A percentile compares a stretch with the other conserved stretches of the same genome.
Conservation (phyloP, 139 green algal species). For the Tetradesmus obliquus region DNA sequence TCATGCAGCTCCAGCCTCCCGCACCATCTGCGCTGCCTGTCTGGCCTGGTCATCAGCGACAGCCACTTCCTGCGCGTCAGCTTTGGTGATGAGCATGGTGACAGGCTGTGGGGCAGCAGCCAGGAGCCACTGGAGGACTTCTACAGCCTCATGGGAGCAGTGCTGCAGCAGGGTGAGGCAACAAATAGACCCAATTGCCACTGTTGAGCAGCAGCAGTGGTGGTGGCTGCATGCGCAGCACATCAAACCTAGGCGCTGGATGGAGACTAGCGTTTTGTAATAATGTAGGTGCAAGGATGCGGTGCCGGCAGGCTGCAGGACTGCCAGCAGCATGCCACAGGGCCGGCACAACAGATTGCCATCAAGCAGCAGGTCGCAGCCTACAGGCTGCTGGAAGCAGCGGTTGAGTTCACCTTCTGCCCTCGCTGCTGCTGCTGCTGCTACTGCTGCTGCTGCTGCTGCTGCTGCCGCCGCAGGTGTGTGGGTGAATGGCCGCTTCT, state of each 20-base stretch:
- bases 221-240: too few species aligned
- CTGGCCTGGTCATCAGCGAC: slow-evolving; percentile 1
- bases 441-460: neutral
- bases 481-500: slow-evolving; percentile 37
- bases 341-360: too few species aligned
- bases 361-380: too few species aligned
- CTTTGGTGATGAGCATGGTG: slow-evolving; percentile 42
- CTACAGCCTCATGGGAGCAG: slow-evolving; percentile 12
- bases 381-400: too few species aligned
- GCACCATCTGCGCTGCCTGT: neutral
- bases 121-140: neutral
- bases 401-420: too few species aligned
- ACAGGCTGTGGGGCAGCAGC: slow-evolving; percentile 13
- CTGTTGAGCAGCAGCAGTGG: too few species aligned
- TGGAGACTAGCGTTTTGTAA: too few species aligned
- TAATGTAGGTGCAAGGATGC: too few species aligned
- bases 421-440: neutral
- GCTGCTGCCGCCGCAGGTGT: slow-evolving; percentile 1
- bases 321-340: too few species aligned
- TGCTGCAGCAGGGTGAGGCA: slow-evolving; percentile 35
- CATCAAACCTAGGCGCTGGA: too few species aligned
- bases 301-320: too few species aligned
- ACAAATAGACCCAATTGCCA: too few species aligned
- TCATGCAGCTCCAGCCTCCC: neutral
- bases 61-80: slow-evolving; percentile 49